phyloP scores from a whole-genome alignment of 2,329 filamentous ascomycete species.

The Penicillium sp. region DNA sequence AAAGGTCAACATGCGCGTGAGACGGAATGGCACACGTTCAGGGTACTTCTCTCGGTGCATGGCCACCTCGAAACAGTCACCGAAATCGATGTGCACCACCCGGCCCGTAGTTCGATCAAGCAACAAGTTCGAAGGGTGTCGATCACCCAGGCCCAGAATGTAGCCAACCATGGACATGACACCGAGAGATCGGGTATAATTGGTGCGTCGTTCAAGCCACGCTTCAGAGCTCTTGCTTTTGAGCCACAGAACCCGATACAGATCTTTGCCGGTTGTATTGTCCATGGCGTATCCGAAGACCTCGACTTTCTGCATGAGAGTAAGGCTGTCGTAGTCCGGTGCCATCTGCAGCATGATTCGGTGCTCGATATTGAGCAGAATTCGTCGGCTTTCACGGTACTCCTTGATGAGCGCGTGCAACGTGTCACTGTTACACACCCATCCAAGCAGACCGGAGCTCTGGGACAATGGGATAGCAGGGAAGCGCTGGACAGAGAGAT shows the following conservation, averaged over 20 bases:
- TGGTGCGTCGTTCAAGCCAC: constrained; percentile 97
- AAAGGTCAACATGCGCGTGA: constrained; percentile 98
- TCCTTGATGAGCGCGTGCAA: constrained; percentile 95
- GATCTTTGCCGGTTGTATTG: constrained; percentile 97
- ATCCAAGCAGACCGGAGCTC: constrained; percentile 90
- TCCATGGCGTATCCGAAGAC: constrained; percentile 98
- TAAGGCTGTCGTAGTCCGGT: constrained; percentile 96
- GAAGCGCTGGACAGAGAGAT: constrained; percentile 93
- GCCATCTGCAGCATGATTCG: constrained; percentile 99
- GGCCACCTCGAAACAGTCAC: constrained; percentile 98
- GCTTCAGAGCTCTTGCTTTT: constrained; percentile 98
- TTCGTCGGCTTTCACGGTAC: constrained; percentile 95
- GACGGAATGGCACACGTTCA: constrained; percentile 92
- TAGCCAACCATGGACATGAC: constrained; percentile 99
- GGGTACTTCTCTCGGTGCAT: constrained; percentile 99
- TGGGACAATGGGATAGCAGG: constrained; percentile 96
- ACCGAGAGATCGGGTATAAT: constrained; percentile 92
- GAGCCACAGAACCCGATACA: constrained; percentile 96
- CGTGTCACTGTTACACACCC: constrained; percentile 97
- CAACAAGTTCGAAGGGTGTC: constrained; percentile 97
- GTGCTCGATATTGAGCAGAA: constrained; percentile 97
- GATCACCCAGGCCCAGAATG: constrained; percentile 92
- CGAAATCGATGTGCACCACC: constrained; percentile 98
- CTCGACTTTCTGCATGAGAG: constrained; percentile 99
- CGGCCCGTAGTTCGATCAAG: constrained; percentile 93